Base-by-base conservation (phyloP, 345 rosid genomes). In the Trapa incisa region DNA sequence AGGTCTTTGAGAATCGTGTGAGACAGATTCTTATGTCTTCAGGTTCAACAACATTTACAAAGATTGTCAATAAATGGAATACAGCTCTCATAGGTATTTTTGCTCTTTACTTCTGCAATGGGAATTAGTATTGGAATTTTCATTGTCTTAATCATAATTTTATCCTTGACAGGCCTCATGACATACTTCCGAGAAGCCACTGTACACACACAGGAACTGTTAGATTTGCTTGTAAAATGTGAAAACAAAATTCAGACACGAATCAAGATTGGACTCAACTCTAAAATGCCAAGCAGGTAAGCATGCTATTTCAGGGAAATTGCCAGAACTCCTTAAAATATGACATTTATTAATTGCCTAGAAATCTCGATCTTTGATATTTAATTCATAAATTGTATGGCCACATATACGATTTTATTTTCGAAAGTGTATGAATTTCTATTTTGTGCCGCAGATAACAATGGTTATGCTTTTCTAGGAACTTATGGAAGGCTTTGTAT, bases 21-120 rank as follows among this genome's bases (percentile, higher is more conserved):
- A 83, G 99, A 84, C 99, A 95, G 79, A 95, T 95, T 78, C 97
- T 95, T 47, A 95, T 95, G 99, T 95, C 99, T 9, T 95, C 99
- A 50, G 97, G 99, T 67, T 95, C 99, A 41, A 95, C 99, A 65
- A 95, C 97, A 42, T 95, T 95, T 71, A 89, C 97, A 42, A 95
- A 95, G 78, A 95, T 95, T 58, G 99, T 95, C 67, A 95, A 95
- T 80, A 91, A 95, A 75, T 95, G 99, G 99, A 95, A 95, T 80
- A 91, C 99, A 48, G 99, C 99, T 71, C 80, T 95, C 68, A 95
- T 95, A 74, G 97, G 99, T 91, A 16, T 22, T 22, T 22, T 63
- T 64, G 6, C 1, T 50, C 32, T 3, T 9, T 32, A 3, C 5
- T 14, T 37, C 53, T 54, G n/a, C 8, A 0, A 39, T 58, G 9